These are phyloP conservation scores for Solanum chilense DNA, from an alignment of 257 asterid species.

Conservation along the genomic window DNA sequence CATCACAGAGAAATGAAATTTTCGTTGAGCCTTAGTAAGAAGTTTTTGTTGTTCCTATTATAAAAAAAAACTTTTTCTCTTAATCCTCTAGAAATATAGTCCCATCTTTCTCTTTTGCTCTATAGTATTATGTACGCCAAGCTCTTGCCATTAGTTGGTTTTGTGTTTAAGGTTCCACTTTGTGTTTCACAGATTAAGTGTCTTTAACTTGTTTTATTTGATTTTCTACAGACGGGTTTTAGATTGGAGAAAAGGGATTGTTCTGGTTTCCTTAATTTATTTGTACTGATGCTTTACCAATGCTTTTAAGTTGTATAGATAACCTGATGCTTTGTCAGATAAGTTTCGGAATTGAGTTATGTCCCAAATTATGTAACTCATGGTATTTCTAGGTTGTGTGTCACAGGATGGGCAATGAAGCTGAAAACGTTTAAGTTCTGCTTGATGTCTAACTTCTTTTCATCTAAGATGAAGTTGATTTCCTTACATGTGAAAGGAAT, in stretches of 20 bases:
- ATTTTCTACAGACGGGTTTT: neutral
- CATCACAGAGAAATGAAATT: neutral
- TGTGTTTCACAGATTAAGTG: neutral
- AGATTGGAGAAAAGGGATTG: neutral
- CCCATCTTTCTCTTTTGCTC: neutral
- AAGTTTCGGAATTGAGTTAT: neutral
- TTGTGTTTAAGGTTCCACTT: neutral
- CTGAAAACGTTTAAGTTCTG: neutral
- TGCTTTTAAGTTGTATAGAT: neutral
- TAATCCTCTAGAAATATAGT: neutral
- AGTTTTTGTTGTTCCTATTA: neutral
- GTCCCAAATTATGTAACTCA: neutral
- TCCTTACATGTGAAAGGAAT: neutral
- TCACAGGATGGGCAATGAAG: neutral
- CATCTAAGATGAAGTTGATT: neutral
- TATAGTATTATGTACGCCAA: neutral
- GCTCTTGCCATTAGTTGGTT: neutral
- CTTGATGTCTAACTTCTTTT: neutral
- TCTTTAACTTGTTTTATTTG: neutral
- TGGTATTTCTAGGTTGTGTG: neutral
- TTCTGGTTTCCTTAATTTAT: neutral
- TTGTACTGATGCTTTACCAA: neutral
- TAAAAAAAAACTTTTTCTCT: neutral
- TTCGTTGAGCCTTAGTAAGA: neutral
- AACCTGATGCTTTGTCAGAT: neutral